A percentile compares a stretch with the other conserved stretches of the same genome.
phyloP scores from a whole-genome alignment of 2,329 filamentous ascomycete species.

The Trichoderma cornu-damae region DNA sequence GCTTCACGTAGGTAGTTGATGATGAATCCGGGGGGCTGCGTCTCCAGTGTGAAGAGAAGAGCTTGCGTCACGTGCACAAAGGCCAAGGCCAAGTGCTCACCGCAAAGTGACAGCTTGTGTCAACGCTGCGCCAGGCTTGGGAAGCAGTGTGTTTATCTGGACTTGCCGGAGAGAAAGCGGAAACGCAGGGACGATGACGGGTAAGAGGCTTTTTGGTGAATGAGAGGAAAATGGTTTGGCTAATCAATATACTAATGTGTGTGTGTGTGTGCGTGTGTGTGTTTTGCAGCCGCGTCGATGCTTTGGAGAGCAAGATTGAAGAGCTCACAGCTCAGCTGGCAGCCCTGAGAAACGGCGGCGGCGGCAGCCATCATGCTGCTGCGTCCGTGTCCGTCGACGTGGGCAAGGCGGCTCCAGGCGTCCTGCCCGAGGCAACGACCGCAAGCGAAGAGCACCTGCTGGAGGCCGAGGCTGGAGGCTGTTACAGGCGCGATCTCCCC shows the following conservation, averaged over 20 bases:
- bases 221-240: neutral
- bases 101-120: constrained; percentile 6
- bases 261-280: too few species aligned
- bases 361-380: neutral
- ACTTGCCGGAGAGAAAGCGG: constrained; percentile 15
- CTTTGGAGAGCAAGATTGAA: constrained; percentile 4
- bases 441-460: neutral
- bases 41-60: constrained; percentile 4
- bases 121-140: constrained; percentile 16
- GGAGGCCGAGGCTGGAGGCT: constrained; percentile 1
- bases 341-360: neutral
- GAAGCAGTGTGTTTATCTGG: constrained; percentile 17
- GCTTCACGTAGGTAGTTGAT: neutral
- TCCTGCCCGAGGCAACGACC: neutral
- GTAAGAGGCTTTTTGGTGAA: neutral
- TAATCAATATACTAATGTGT: too few species aligned
- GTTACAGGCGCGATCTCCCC: neutral
- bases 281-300: constrained; percentile 14
- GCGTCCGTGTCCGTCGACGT: neutral
- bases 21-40: neutral
- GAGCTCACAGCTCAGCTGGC: constrained; percentile 2
- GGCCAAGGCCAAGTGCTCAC: constrained; percentile 16
- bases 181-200: neutral
- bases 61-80: constrained; percentile 19
- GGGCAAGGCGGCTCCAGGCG: neutral